phyloP scores from a whole-genome alignment of 371 early-diverging fungal genomes.

The Mortierella sp. region DNA sequence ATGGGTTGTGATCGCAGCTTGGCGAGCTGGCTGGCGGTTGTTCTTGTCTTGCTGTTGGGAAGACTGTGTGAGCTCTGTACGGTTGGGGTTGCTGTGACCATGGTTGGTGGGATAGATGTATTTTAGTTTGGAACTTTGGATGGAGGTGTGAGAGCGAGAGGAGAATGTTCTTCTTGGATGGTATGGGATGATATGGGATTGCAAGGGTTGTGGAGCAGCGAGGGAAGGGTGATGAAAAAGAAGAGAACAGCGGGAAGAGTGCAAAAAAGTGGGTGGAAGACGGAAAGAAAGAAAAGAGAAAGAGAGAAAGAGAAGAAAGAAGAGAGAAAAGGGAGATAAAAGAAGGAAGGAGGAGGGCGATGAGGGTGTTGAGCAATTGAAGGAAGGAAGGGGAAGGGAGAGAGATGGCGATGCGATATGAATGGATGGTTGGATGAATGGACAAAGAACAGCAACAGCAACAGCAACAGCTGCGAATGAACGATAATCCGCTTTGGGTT shows the following conservation, averaged over 20 bases:
- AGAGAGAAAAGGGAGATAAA: background rate
- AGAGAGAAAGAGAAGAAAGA: background rate
- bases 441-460: too few relatives aligned
- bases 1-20: slow-evolving; percentile 40
- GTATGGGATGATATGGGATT: background rate
- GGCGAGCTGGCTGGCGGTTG: slow-evolving; percentile 6
- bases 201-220: background rate
- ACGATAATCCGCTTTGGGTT: background rate
- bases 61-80: background rate
- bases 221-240: background rate
- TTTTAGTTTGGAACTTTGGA: background rate
- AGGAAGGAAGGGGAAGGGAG: background rate
- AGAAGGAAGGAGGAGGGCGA: too few relatives aligned
- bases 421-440: background rate
- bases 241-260: background rate
- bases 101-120: background rate
- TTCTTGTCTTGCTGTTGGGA: slow-evolving; percentile 20
- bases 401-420: slow-evolving; percentile 2
- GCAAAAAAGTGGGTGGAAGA: background rate
- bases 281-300: background rate
- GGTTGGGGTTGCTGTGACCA: slow-evolving; percentile 45
- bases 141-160: background rate
- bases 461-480: background rate
- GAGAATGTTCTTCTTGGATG: background rate
- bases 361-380: background rate